Percentiles rank a stretch among this genome's conserved stretches.
Conservation (phyloP, 371 early-diverging fungal species). For the Syncephalastrum racemosum region DNA sequence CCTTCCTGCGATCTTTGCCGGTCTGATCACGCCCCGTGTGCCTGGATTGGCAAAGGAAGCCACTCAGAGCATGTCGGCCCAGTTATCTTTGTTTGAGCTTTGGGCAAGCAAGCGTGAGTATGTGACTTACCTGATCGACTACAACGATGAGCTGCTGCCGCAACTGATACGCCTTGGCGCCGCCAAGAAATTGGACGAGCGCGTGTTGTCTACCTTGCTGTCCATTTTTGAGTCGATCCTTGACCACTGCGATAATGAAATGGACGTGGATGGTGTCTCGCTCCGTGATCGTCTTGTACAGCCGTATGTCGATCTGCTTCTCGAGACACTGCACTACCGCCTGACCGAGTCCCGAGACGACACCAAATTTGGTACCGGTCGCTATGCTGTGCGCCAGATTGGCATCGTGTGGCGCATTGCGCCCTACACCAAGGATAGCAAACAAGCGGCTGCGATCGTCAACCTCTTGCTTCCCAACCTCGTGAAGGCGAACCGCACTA, state of each 20-base stretch:
- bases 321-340: slow-evolving; percentile 63
- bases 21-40: slow-evolving; percentile 74
- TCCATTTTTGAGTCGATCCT: slow-evolving; percentile 77
- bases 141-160: slow-evolving; percentile 63
- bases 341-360: slow-evolving; percentile 54
- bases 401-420: slow-evolving; percentile 79
- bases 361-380: slow-evolving; percentile 51
- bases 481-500: slow-evolving; percentile 62
- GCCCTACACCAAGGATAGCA: slow-evolving; percentile 65
- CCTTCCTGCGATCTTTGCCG: slow-evolving; percentile 68
- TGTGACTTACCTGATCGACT: slow-evolving; percentile 62
- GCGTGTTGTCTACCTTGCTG: slow-evolving; percentile 70
- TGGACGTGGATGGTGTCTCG: slow-evolving; percentile 37
- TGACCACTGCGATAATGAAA: slow-evolving; percentile 49
- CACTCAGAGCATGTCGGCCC: slow-evolving; percentile 79
- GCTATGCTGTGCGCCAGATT: slow-evolving; percentile 73
- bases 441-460: slow-evolving; percentile 67
- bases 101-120: slow-evolving; percentile 75
- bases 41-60: slow-evolving; percentile 72
- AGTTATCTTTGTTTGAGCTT: slow-evolving; percentile 72
- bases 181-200: slow-evolving; percentile 72
- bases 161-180: slow-evolving; percentile 70
- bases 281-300: slow-evolving; percentile 56
- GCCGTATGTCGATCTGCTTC: slow-evolving; percentile 62
- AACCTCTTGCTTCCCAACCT: slow-evolving; percentile 84